A percentile compares a stretch with the other conserved stretches of the same genome.
Conservation (phyloP, 2,329 filamentous ascomycete genomes). For the Fonsecaea pedrosoi region DNA sequence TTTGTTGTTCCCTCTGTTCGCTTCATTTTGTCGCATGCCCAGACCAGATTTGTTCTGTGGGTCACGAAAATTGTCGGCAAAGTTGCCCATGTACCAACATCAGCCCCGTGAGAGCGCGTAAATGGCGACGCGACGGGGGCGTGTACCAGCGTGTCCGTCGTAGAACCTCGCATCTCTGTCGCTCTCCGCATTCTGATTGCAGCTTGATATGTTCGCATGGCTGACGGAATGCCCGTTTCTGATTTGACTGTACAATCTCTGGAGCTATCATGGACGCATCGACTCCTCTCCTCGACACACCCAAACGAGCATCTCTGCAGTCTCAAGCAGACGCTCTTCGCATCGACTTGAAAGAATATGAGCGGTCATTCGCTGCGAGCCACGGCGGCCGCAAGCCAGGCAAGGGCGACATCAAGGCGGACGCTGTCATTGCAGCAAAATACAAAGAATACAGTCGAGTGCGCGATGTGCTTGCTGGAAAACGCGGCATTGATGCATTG, state of each 20-base stretch:
- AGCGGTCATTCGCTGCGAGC: conserved; percentile 52
- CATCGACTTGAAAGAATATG: conserved; percentile 56
- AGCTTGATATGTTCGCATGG: background rate
- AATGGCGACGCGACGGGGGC: conserved; percentile 13
- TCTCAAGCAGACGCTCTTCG: conserved; percentile 47
- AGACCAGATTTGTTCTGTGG: background rate
- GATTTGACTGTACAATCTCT: background rate
- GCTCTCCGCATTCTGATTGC: background rate
- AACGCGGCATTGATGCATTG: conserved; percentile 42
- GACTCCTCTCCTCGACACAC: conserved; percentile 36
- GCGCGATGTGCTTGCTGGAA: conserved; percentile 43
- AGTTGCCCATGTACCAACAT: background rate
- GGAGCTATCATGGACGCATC: conserved; percentile 21
- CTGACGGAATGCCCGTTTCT: background rate
- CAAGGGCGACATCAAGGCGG: conserved; percentile 56
- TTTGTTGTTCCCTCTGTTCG: background rate
- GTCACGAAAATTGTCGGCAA: background rate
- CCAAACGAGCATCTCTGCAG: conserved; percentile 32
- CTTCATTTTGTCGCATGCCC: background rate
- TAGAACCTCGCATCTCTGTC: background rate
- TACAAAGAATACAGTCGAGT: conserved; percentile 57
- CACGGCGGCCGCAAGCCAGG: conserved; percentile 54
- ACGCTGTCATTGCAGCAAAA: conserved; percentile 54
- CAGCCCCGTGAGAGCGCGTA: conserved; percentile 7
- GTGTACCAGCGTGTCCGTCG: background rate